Conservation (phyloP, 768 basidiomycete species). For the Tylopilus subfusipes region DNA sequence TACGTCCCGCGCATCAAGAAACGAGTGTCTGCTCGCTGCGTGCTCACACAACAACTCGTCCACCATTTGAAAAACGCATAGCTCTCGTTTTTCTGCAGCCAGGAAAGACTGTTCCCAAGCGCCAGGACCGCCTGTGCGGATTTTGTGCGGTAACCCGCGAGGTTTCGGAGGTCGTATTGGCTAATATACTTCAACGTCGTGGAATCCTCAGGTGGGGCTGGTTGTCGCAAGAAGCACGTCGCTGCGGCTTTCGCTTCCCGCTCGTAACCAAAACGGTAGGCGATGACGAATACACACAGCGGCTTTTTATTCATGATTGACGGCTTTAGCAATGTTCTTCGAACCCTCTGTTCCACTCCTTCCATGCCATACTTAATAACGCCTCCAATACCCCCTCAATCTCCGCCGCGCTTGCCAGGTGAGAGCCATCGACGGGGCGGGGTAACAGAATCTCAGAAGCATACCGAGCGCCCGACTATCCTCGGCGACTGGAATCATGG, state of each 20-base stretch:
- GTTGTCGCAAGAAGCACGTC: conserved; percentile 20
- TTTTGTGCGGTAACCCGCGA: conserved; percentile 19
- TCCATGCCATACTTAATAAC: conserved; percentile 32
- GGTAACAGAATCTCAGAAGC: conserved; percentile 37
- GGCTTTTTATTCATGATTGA: conserved; percentile 28
- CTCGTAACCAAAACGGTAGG: conserved; percentile 29
- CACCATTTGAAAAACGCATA: conserved; percentile 28
- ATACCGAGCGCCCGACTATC: conserved; percentile 24
- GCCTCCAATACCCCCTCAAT: conserved; percentile 27
- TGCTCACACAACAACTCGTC: conserved; percentile 26
- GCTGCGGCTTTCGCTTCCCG: conserved; percentile 33
- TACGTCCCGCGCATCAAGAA: conserved; percentile 24
- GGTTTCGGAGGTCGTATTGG: conserved; percentile 10
- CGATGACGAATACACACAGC: conserved; percentile 33
- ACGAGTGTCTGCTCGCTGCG: conserved; percentile 19
- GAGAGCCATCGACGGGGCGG: conserved; percentile 26
- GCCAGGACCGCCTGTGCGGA: conserved; percentile 18
- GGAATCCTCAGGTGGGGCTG: conserved; percentile 1
- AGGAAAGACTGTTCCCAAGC: conserved; percentile 20
- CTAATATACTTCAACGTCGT: conserved; percentile 4
- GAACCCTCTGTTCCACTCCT: conserved; percentile 22
- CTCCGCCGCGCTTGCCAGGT: conserved; percentile 12
- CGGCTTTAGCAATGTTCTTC: conserved; percentile 26
- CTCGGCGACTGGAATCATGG: conserved; percentile 31
- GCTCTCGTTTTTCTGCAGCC: conserved; percentile 23